Percentiles rank a stretch among this genome's conserved stretches.
Conservation (phyloP, 495 filamentous ascomycete species). For the Penicillium arizonense region DNA sequence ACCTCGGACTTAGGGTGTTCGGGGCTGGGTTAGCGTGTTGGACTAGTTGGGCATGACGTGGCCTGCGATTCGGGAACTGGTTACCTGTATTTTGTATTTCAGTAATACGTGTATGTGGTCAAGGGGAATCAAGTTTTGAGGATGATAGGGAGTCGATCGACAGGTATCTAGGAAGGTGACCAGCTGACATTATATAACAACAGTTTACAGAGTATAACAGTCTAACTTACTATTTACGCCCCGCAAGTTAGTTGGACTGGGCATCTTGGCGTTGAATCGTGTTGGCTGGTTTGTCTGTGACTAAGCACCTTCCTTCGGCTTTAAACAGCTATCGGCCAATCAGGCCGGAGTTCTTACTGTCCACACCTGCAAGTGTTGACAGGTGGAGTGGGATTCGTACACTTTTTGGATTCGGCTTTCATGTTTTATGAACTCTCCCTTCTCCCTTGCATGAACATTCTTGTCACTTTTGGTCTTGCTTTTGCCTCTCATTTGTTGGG, state of each 20-base stretch:
- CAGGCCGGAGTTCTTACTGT: neutral
- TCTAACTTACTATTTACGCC: neutral
- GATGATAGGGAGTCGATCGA: too few species aligned
- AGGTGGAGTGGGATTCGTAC: conserved; percentile 3
- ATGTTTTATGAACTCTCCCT: neutral
- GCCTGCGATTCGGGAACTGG: neutral
- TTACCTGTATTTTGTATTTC: too few species aligned
- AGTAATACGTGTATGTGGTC: too few species aligned
- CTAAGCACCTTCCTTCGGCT: neutral
- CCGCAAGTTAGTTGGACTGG: neutral
- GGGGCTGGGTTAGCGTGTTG: neutral
- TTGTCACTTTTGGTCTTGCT: neutral
- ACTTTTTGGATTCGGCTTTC: neutral
- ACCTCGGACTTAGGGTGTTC: neutral
- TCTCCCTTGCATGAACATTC: neutral
- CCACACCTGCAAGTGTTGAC: neutral
- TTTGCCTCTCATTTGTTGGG: neutral
- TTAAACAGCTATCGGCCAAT: neutral
- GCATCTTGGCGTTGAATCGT: conserved; percentile 2
- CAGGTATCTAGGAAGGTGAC: neutral
- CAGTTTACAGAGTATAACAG: neutral
- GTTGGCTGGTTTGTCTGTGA: neutral
- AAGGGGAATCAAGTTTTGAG: neutral
- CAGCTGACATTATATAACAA: neutral
- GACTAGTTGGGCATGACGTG: conserved; percentile 1